Conservation (phyloP, 116 monocot genomes). For the Iris pallida region DNA sequence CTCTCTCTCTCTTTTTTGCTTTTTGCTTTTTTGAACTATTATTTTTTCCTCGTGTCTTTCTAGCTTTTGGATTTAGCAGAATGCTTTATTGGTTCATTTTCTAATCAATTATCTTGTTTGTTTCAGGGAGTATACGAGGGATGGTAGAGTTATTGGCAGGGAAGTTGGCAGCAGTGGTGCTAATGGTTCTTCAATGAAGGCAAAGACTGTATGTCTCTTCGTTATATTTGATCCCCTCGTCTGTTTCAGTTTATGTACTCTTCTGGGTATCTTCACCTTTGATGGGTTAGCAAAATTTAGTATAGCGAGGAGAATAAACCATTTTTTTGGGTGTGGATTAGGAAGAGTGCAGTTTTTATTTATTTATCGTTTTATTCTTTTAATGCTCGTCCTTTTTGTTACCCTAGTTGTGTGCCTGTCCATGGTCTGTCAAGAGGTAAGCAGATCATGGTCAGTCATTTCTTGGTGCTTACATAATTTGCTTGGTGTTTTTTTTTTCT, state of each 20-base stretch:
- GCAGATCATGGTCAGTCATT: no score
- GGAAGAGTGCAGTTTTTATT: neutral
- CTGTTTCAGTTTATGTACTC: slow-evolving; percentile 16
- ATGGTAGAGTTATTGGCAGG: slow-evolving; percentile 30
- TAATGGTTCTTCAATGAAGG: slow-evolving; percentile 35
- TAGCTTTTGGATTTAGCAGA: neutral
- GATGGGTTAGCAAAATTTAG: neutral
- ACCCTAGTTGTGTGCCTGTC: no score
- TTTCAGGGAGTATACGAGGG: slow-evolving; percentile 39
- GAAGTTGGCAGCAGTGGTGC: slow-evolving; percentile 25
- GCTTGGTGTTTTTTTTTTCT: no score
- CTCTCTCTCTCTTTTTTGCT: no score
- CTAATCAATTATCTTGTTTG: neutral
- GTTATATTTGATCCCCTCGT: slow-evolving; percentile 16
- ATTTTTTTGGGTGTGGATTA: neutral
- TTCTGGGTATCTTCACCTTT: slow-evolving; percentile 8
- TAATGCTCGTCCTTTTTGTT: no score
- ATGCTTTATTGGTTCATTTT: no score
- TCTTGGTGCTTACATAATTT: no score
- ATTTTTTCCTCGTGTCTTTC: neutral
- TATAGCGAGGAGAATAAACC: neutral
- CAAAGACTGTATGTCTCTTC: slow-evolving; percentile 66
- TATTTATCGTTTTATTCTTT: neutral
- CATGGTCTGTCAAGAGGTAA: no score
- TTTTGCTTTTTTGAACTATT: no score